Evolutionary conservation across 495 filamentous ascomycete species (phyloP), one percentile per base, ranked within the genome.

Genomic region (Tuber melanosporum): DNA sequence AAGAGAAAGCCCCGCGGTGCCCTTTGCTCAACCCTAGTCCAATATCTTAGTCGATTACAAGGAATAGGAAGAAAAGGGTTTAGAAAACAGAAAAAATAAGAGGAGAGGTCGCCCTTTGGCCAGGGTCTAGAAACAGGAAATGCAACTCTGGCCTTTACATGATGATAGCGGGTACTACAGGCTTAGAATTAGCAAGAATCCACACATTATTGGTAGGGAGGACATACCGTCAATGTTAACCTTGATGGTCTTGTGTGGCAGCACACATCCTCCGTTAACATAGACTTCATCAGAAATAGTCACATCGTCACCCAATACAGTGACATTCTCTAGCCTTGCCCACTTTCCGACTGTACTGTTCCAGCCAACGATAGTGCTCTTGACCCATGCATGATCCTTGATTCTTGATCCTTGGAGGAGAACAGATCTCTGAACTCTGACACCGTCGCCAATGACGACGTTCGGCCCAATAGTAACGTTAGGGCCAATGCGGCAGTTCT

Each of bases 211-310:
- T 17, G 12, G 12, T 26, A 41, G 72, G 45, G 49, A 20, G 43
- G 71, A 85, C 89, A 87, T 86, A 93, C 91, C 87, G 87, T 99
- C 95, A 84, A 99, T 93, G 85, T 99, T 99, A 80, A 90, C 87
- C 89, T 99, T 99, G 89, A 99, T 98, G 84, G 91, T 95, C 91
- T 99, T 99, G 87, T 99, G 95, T 36, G 95, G 95, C 82, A 99
- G 87, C 77, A 99, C 91, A 79, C 93, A 95, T 75, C 96, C 95
- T 81, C 95, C 95, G 86, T 99, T 99, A 84, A 98, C 96, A 85
- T 99, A 98, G 62, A 99, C 91, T 86, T 99, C 95, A 84, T 99
- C 95, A 72, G 92, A 94, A 84, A 99, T 97, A 74, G 93, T 97
- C n/a, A 99, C 95, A 85, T 99, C 95, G 85, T 99, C 96, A 79